phyloP scores from a whole-genome alignment of 2,329 filamentous ascomycete species.

The Neoarthrinium moseri region DNA sequence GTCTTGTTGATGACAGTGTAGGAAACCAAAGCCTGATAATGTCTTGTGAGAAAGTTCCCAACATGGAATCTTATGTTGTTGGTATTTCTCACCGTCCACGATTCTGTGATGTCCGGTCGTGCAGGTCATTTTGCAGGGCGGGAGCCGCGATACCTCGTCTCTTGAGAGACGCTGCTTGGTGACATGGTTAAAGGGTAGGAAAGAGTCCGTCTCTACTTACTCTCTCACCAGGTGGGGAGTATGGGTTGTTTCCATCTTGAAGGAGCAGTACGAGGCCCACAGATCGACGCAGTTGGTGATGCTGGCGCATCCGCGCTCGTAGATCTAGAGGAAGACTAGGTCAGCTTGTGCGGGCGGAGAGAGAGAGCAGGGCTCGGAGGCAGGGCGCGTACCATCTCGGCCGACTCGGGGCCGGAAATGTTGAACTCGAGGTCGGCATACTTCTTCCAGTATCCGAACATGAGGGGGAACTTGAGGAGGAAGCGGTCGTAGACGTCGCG shows the following conservation, averaged over 20 bases:
- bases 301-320: conserved; percentile 91
- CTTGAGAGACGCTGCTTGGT: conserved; percentile 36
- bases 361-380: conserved; percentile 5
- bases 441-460: conserved; percentile 99
- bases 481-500: conserved; percentile 90
- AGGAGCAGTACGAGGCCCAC: conserved; percentile 95
- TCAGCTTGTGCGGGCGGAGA: conserved; percentile 21
- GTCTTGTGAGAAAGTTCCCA: conserved; percentile 65
- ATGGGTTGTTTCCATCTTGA: conserved; percentile 97
- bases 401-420: conserved; percentile 93
- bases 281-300: conserved; percentile 93
- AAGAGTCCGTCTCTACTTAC: conserved; percentile 80
- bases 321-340: conserved; percentile 71
- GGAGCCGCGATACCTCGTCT: conserved; percentile 23
- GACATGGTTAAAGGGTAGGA: conserved; percentile 65
- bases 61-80: conserved; percentile 52
- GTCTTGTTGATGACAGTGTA: conserved; percentile 35
- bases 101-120: conserved; percentile 34
- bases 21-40: conserved; percentile 58
- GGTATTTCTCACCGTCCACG: conserved; percentile 70
- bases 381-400: conserved; percentile 72
- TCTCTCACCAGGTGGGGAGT: conserved; percentile 95
- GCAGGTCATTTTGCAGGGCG: conserved; percentile 26
- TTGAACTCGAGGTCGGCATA: conserved; percentile 98
- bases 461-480: conserved; percentile 87